phyloP scores from a whole-genome alignment of 805 yeast genomes.

The Ogataea ganodermae region DNA sequence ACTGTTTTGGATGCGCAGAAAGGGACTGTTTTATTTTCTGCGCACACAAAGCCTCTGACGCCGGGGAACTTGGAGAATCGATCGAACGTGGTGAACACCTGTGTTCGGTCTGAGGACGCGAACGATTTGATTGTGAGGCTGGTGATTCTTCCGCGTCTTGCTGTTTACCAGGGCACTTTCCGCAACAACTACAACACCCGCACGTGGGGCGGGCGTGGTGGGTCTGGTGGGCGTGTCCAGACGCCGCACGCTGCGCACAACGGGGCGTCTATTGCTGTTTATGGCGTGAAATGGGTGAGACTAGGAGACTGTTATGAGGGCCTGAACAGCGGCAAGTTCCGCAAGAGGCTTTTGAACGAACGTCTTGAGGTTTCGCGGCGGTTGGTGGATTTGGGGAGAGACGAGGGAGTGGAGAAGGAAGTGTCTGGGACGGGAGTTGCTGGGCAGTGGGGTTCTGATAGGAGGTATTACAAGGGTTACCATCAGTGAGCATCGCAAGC shows the following conservation, averaged over 20 bases:
- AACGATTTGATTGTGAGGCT: conserved; percentile 61
- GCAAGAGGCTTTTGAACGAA: conserved; percentile 28
- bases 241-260: conserved; percentile 51
- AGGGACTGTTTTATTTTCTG: conserved; percentile 18
- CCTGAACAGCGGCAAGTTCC: conserved; percentile 19
- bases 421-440: not conserved
- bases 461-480: conserved; percentile 16
- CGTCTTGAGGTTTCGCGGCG: conserved; percentile 20
- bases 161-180: conserved; percentile 62
- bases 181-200: conserved; percentile 75
- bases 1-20: conserved; percentile 21
- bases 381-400: conserved; percentile 7
- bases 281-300: conserved; percentile 51
- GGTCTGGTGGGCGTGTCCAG: not conserved
- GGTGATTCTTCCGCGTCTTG: conserved; percentile 67
- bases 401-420: conserved; percentile 11
- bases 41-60: conserved; percentile 33
- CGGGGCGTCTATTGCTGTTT: conserved; percentile 73
- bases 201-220: conserved; percentile 53
- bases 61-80: conserved; percentile 43
- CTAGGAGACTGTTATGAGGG: conserved; percentile 27
- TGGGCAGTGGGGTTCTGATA: conserved; percentile 18
- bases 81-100: conserved; percentile 35
- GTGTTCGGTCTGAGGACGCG: conserved; percentile 26
- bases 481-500: not conserved